Percentiles rank a stretch among this genome's conserved stretches.
Conservation (phyloP, 441 rosid genomes). For the Omphalea diandra region DNA sequence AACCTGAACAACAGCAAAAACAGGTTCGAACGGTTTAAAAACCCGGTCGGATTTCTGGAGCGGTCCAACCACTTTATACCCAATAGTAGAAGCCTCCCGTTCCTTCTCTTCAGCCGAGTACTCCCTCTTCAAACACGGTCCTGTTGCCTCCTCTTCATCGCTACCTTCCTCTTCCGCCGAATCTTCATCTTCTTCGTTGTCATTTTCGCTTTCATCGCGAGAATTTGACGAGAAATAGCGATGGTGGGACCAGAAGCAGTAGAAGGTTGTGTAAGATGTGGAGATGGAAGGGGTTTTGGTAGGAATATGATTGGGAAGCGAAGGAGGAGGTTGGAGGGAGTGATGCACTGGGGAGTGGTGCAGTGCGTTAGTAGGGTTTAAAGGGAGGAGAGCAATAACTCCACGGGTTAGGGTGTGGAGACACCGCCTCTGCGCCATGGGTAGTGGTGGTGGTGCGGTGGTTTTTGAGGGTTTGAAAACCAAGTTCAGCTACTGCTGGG, state of each 20-base stretch:
- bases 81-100: constrained; percentile 71
- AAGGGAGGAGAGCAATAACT: constrained; percentile 32
- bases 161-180: constrained; percentile 33
- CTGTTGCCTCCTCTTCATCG: constrained; percentile 19
- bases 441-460: constrained; percentile 7
- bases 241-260: constrained; percentile 27
- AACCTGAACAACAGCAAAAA: constrained; percentile 91
- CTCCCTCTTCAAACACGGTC: constrained; percentile 39
- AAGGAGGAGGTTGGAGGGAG: constrained; percentile 19
- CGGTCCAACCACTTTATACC: constrained; percentile 72
- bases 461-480: background rate
- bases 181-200: constrained; percentile 30
- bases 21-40: constrained; percentile 70
- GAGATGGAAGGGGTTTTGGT: constrained; percentile 20
- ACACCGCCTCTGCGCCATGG: constrained; percentile 74
- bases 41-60: constrained; percentile 53
- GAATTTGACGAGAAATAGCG: constrained; percentile 52
- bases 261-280: constrained; percentile 9
- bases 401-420: constrained; percentile 52
- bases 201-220: constrained; percentile 25
- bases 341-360: background rate
- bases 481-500: background rate
- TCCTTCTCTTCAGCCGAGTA: constrained; percentile 68
- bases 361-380: background rate
- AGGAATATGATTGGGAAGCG: constrained; percentile 9